Conservation (phyloP, 148 eudicot genomes). For the Bassia scoparia region DNA sequence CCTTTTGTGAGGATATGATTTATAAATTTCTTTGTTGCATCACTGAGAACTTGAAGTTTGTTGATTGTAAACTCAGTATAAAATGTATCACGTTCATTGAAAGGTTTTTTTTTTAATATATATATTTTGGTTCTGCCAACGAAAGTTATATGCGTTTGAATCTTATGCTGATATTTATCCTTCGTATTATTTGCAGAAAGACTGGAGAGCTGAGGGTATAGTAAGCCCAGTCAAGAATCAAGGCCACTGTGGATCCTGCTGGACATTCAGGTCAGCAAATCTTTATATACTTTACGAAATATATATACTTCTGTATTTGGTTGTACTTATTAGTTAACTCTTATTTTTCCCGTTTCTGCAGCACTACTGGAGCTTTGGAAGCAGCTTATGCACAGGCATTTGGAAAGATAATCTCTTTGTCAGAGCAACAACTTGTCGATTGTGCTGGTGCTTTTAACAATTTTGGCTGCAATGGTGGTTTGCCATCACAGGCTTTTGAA, state of each 20-base stretch:
- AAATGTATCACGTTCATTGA: neutral
- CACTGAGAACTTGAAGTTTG: neutral
- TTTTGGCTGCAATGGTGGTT: constrained; percentile 85
- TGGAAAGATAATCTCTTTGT: constrained; percentile 75
- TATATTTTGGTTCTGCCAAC: neutral
- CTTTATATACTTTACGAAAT: neutral
- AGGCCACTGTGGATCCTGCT: constrained; percentile 94
- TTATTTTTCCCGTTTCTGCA: constrained; percentile 25
- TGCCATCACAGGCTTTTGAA: constrained; percentile 98
- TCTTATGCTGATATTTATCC: constrained; percentile 10
- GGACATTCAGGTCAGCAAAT: constrained; percentile 86
- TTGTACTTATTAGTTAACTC: neutral
- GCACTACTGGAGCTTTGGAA: constrained; percentile 96
- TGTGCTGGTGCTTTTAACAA: constrained; percentile 84
- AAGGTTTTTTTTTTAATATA: neutral
- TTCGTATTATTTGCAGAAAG: constrained; percentile 56
- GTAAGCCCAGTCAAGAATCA: constrained; percentile 94
- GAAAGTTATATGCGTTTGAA: neutral
- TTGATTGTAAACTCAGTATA: neutral
- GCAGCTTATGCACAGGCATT: constrained; percentile 94
- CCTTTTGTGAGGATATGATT: neutral
- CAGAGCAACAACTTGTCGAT: constrained; percentile 99
- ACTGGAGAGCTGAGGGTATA: constrained; percentile 86
- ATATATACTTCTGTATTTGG: neutral
- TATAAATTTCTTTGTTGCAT: neutral